phyloP scores from a whole-genome alignment of 495 filamentous ascomycete species.

The Lepidopterella palustris region DNA sequence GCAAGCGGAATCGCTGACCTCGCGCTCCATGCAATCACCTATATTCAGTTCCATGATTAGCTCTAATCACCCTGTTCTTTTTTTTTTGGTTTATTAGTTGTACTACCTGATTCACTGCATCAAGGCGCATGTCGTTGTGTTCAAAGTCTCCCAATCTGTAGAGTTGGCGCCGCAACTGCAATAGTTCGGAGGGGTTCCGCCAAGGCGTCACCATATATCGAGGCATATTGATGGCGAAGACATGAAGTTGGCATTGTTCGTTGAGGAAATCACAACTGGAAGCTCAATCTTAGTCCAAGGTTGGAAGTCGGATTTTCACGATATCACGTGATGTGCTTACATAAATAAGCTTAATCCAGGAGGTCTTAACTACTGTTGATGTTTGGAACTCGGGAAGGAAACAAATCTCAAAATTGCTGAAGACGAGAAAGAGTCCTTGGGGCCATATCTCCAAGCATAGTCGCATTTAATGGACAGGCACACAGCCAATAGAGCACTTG shows the following conservation, averaged over 20 bases:
- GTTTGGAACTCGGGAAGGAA: too few relatives aligned
- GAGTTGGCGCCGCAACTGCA: constrained; percentile 59
- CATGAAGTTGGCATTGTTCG: background rate
- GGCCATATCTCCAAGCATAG: too few relatives aligned
- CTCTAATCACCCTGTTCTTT: too few relatives aligned
- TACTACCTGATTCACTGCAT: constrained; percentile 22
- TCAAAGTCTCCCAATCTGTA: constrained; percentile 43
- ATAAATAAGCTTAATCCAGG: constrained; percentile 15
- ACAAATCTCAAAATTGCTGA: too few relatives aligned
- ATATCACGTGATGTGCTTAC: constrained; percentile 5
- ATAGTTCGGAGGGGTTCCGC: constrained; percentile 59
- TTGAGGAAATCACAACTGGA: too few relatives aligned
- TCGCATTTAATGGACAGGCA: too few relatives aligned
- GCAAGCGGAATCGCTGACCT: constrained; percentile 15
- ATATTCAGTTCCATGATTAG: background rate
- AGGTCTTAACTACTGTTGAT: too few relatives aligned
- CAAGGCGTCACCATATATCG: constrained; percentile 76
- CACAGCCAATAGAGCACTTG: too few relatives aligned
- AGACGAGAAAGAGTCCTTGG: too few relatives aligned
- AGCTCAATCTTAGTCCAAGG: too few relatives aligned
- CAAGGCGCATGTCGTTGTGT: constrained; percentile 15
- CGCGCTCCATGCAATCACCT: constrained; percentile 21
- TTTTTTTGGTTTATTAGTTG: background rate
- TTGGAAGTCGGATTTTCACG: too few relatives aligned
- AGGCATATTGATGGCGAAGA: constrained; percentile 45